Percentiles rank a stretch among this genome's conserved stretches.
phyloP scores from a whole-genome alignment of 306 rosid species.

The Citrullus mucosospermus region DNA sequence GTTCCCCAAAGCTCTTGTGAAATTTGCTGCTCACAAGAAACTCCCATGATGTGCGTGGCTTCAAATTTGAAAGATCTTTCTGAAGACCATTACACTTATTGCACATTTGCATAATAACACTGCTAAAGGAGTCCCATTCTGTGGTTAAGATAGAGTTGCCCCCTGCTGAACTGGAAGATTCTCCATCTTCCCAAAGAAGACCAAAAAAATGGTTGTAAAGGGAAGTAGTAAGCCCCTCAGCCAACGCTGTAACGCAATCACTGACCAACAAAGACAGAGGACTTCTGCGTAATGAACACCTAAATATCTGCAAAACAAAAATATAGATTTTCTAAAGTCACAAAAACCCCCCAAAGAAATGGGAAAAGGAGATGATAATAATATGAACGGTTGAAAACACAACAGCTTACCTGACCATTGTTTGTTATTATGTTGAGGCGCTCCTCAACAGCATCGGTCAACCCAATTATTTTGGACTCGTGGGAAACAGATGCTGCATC shows the following conservation, averaged over 20 bases:
- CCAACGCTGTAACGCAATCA: constrained; percentile 86
- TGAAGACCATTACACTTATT: constrained; percentile 20
- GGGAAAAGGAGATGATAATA: background rate
- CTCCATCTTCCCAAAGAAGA: constrained; percentile 81
- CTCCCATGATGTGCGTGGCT: constrained; percentile 61
- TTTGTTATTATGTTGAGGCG: constrained; percentile 65
- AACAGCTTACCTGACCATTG: constrained; percentile 52
- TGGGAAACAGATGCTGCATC: constrained; percentile 44
- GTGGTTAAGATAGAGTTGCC: constrained; percentile 36
- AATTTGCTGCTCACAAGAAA: constrained; percentile 67
- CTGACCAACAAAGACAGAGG: constrained; percentile 66
- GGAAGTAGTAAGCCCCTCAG: constrained; percentile 64
- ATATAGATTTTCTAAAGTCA: constrained; percentile 2
- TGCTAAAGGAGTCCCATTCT: constrained; percentile 75
- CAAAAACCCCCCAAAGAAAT: background rate
- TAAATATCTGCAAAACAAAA: constrained; percentile 48
- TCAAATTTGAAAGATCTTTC: constrained; percentile 22
- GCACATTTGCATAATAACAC: constrained; percentile 56
- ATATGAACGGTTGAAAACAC: constrained; percentile 8
- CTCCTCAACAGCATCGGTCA: constrained; percentile 86
- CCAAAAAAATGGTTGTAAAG: constrained; percentile 67
- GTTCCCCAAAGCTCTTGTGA: constrained; percentile 54
- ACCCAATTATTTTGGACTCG: constrained; percentile 57
- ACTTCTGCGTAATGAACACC: constrained; percentile 63
- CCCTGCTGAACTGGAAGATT: constrained; percentile 38